These are phyloP conservation scores for Puccinia polysora DNA, from an alignment of 1,284 basidiomycete genomes.

Conservation along the genomic window DNA sequence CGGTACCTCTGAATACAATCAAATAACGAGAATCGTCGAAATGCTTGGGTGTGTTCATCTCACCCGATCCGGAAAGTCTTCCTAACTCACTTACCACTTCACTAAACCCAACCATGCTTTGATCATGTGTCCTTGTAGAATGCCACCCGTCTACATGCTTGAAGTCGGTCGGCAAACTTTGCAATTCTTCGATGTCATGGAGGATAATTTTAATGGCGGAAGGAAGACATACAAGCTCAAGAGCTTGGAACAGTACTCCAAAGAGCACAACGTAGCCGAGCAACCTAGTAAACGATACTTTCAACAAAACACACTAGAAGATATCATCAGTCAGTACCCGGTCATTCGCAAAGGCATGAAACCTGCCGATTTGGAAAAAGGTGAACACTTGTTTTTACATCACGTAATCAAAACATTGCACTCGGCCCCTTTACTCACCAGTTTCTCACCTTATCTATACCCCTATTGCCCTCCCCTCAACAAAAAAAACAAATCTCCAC, in stretches of 20 bases:
- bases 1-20: conserved; percentile 98
- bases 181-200: conserved; percentile 80
- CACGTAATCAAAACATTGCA: conserved; percentile 9
- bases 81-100: no score
- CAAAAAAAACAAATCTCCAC: conserved; percentile 11
- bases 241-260: conserved; percentile 86
- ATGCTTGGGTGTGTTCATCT: conserved; percentile 81
- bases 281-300: conserved; percentile 99
- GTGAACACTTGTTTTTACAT: conserved; percentile 56
- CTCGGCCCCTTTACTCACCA: neutral
- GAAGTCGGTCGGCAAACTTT: conserved; percentile 90
- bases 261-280: conserved; percentile 89
- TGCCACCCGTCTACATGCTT: conserved; percentile 87
- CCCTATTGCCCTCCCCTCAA: conserved; percentile 29
- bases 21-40: conserved; percentile 90
- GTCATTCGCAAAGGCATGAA: conserved; percentile 74
- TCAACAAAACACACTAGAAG: conserved; percentile 84
- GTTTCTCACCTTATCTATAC: neutral
- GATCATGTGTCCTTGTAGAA: conserved; percentile 55
- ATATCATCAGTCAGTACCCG: conserved; percentile 92
- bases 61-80: neutral
- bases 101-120: neutral
- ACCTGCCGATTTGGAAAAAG: conserved; percentile 84
- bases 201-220: conserved; percentile 66
- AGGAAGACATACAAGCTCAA: conserved; percentile 87